Base-by-base conservation (phyloP, 2,329 filamentous ascomycete genomes). In the Thermomyces lanuginosus region DNA sequence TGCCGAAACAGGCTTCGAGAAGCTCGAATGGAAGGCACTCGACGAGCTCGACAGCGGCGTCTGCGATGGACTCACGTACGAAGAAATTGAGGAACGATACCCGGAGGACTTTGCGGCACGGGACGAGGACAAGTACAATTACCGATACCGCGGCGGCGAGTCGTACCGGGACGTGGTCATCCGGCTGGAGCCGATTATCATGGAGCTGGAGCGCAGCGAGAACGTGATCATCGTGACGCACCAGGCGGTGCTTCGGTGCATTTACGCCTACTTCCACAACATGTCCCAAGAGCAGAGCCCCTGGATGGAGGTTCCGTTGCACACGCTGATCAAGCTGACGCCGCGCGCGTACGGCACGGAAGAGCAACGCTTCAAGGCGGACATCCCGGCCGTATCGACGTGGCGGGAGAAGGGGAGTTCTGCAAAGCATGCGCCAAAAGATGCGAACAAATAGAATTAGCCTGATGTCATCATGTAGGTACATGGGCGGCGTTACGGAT, bases 91-190 rank as follows among this genome's bases (percentile, higher is more conserved):
- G 44, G 72, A 91, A 44, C 61, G 69, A 29, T 95, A 81, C 49
- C 89, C 89, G 0, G 84, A 93, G 40, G 89, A 98, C 58, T 98
- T 98, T 58, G 72, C 74, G 26, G 83, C 86, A 17, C 81, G 89
- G 36, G 89, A 98, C 53, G 82, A 92, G 40, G 89, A 98, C 64
- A 98, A 98, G 57, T 95, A 95, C 69, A 95, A 98, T 61, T 98
- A 98, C 59, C 82, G 89, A 31, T 98, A 98, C 56, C 76, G 89
- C 4, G 89, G 89, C 36, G 89, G 89, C 28, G 89, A 98, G 58
- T 91, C 80, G 34, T 80, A 98, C 53, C 80, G 86, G 30, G 89
- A 98, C 46, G 86, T 98, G 1, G 89, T 98, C 21, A 95, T 93
- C 44, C 82, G 89, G 1, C 72, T 98, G 1, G 89, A 98, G 49